Percentiles rank a stretch among this genome's conserved stretches.
Conservation (phyloP, 352 stramenopile genomes). For the Phytophthora meadii region DNA sequence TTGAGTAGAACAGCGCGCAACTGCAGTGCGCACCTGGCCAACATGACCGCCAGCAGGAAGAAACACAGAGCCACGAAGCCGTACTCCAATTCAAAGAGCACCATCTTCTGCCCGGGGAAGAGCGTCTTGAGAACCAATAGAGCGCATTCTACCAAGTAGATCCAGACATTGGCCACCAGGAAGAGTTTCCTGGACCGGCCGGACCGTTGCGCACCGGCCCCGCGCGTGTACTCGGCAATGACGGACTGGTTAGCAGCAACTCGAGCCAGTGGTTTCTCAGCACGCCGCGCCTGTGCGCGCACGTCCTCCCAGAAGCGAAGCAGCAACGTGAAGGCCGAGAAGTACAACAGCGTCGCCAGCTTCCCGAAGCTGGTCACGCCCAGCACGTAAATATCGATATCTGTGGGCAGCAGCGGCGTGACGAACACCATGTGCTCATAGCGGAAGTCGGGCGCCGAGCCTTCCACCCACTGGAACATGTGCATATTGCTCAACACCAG, state of each 20-base stretch:
- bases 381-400: constrained; percentile 87
- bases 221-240: constrained; percentile 75
- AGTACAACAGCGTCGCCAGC: constrained; percentile 81
- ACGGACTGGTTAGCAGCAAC: constrained; percentile 77
- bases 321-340: constrained; percentile 83
- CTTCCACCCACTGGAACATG: constrained; percentile 83
- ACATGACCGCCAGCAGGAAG: constrained; percentile 72
- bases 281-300: constrained; percentile 53
- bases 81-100: constrained; percentile 78
- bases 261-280: constrained; percentile 64
- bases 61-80: constrained; percentile 80
- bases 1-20: constrained; percentile 63
- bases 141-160: constrained; percentile 78
- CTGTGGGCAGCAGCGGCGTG: constrained; percentile 68
- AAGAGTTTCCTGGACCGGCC: constrained; percentile 68
- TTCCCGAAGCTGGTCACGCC: constrained; percentile 80
- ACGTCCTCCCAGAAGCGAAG: constrained; percentile 87
- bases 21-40: constrained; percentile 61
- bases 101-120: constrained; percentile 59
- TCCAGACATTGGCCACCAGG: constrained; percentile 84
- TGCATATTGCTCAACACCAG: constrained; percentile 83
- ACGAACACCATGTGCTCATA: constrained; percentile 83
- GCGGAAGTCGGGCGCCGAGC: constrained; percentile 42
- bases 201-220: constrained; percentile 49
- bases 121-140: constrained; percentile 78